Evolutionary conservation across 2,329 filamentous ascomycete species (phyloP).

Genomic region (Pseudocercospora fijiensis): DNA sequence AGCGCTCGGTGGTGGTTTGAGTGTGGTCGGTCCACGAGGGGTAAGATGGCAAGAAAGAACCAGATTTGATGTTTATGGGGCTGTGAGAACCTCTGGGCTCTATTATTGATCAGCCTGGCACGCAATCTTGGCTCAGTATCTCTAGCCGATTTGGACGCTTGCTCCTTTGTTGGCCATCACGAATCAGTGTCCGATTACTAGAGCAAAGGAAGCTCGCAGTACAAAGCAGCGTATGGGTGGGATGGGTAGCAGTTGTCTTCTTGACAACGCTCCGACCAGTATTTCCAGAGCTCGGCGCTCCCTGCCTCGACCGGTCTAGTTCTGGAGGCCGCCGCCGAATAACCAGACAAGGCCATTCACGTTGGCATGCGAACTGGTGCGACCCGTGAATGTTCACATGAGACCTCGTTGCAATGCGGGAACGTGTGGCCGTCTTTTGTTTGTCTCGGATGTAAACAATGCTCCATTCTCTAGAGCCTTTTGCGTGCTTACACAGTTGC

Average conservation of each 20-base stretch:
- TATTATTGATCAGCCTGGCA: neutral
- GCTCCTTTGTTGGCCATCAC: neutral
- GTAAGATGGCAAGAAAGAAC: neutral
- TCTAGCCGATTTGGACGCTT: neutral
- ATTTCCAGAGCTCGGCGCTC: neutral
- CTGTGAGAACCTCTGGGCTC: neutral
- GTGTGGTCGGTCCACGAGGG: neutral
- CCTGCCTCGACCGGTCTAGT: neutral
- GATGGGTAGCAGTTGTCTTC: neutral
- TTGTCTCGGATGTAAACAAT: neutral
- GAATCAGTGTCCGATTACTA: neutral
- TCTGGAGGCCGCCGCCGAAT: neutral
- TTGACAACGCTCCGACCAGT: neutral
- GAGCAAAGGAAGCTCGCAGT: neutral
- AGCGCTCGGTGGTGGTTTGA: neutral
- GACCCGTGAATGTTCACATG: neutral
- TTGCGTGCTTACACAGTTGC: neutral
- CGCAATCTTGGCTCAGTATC: neutral
- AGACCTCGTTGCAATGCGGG: neutral
- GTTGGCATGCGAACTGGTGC: conserved; percentile 1
- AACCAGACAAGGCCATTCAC: neutral
- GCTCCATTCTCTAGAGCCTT: neutral
- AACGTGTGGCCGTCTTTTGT: neutral
- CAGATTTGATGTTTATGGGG: neutral
- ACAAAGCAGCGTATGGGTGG: neutral